A percentile compares a stretch with the other conserved stretches of the same genome.
Conservation (phyloP, 2,329 filamentous ascomycete species). For the Rhinocladiella similis region DNA sequence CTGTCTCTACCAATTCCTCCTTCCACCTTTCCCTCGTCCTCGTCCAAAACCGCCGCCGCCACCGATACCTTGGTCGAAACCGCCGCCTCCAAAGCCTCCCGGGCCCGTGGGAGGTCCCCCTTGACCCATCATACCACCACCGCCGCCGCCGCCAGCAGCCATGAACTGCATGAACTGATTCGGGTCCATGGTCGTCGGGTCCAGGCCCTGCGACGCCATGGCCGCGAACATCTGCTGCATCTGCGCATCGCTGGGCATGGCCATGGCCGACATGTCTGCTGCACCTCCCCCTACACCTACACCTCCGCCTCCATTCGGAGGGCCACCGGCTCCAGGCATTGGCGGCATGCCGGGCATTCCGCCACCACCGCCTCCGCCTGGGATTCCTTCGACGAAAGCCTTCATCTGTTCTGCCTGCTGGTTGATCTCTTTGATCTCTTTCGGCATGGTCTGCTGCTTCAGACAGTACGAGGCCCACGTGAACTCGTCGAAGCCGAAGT, state of each 20-base stretch:
- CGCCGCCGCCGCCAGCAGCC: slow-evolving; percentile 39
- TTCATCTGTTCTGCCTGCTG: slow-evolving; percentile 64
- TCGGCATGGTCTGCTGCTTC: slow-evolving; percentile 78
- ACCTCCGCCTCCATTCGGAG: not conserved
- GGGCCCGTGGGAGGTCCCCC: slow-evolving; percentile 20
- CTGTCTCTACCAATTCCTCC: slow-evolving; percentile 29
- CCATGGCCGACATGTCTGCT: slow-evolving; percentile 46
- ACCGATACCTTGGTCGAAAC: slow-evolving; percentile 22
- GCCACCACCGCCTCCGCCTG: slow-evolving; percentile 35
- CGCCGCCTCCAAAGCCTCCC: slow-evolving; percentile 29
- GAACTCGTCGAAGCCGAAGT: slow-evolving; percentile 70
- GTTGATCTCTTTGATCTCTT: slow-evolving; percentile 79
- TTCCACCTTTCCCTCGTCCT: slow-evolving; percentile 35
- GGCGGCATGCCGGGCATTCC: slow-evolving; percentile 44
- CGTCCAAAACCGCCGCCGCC: slow-evolving; percentile 33
- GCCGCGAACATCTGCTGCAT: slow-evolving; percentile 60
- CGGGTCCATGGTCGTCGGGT: slow-evolving; percentile 55
- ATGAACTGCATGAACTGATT: slow-evolving; percentile 57
- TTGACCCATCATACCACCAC: slow-evolving; percentile 39
- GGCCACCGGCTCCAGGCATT: slow-evolving; percentile 43
- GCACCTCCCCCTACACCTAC: slow-evolving; percentile 20
- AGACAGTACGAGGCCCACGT: slow-evolving; percentile 91
- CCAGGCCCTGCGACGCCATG: slow-evolving; percentile 56
- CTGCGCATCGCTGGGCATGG: slow-evolving; percentile 30
- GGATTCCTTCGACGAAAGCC: slow-evolving; percentile 53